These are phyloP conservation scores for Phaseolus coccineus DNA, from an alignment of 331 rosid genomes.

Conservation along the genomic window DNA sequence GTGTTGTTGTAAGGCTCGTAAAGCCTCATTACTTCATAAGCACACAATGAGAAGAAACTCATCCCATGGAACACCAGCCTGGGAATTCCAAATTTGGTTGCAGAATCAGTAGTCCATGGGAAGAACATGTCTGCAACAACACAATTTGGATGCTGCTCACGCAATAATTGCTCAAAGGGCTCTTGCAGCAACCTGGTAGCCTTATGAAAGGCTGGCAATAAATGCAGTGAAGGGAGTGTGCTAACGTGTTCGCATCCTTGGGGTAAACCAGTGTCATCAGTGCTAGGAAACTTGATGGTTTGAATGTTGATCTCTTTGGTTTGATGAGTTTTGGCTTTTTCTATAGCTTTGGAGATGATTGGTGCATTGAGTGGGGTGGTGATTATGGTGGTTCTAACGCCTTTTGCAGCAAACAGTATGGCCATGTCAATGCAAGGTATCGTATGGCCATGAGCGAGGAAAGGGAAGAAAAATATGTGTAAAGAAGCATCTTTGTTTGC, in stretches of 20 bases:
- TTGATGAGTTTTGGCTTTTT: slow-evolving; percentile 3
- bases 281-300: slow-evolving; percentile 43
- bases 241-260: slow-evolving; percentile 44
- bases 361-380: slow-evolving; percentile 52
- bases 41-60: slow-evolving; percentile 47
- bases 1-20: slow-evolving; percentile 42
- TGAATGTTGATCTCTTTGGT: slow-evolving; percentile 34
- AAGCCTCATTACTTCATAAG: not conserved
- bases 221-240: slow-evolving; percentile 17
- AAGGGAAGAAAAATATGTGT: slow-evolving; percentile 59
- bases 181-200: slow-evolving; percentile 36
- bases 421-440: slow-evolving; percentile 61
- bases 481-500: not conserved
- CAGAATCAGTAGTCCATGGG: slow-evolving; percentile 55
- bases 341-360: slow-evolving; percentile 46
- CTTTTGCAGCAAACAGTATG: slow-evolving; percentile 51
- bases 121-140: slow-evolving; percentile 52
- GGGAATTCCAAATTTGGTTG: slow-evolving; percentile 44
- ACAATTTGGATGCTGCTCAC: slow-evolving; percentile 42
- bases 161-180: slow-evolving; percentile 43
- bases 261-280: slow-evolving; percentile 47
- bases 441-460: slow-evolving; percentile 55
- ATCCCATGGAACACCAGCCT: slow-evolving; percentile 49
- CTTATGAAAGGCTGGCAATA: not conserved
- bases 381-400: slow-evolving; percentile 51